A percentile compares a stretch with the other conserved stretches of the same genome.
phyloP scores from a whole-genome alignment of 768 basidiomycete species.

The Suillus tomentosus region DNA sequence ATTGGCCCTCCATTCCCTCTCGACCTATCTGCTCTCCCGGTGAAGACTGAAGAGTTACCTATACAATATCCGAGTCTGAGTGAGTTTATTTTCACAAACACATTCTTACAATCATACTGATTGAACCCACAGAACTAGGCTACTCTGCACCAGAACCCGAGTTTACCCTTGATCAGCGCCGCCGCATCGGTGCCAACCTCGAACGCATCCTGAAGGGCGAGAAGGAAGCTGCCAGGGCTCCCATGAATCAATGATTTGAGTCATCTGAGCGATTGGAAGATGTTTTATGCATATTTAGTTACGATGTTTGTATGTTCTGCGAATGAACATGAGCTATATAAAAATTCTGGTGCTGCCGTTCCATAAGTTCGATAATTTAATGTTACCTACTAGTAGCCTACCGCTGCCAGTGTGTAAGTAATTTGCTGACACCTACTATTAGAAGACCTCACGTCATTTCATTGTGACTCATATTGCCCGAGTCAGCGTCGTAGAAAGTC shows the following conservation, averaged over 20 bases:
- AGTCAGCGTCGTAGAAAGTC: not conserved
- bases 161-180: slow-evolving; percentile 61
- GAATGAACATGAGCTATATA: too few species aligned
- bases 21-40: slow-evolving; percentile 57
- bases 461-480: not conserved
- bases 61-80: slow-evolving; percentile 69
- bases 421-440: not conserved
- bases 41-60: slow-evolving; percentile 56
- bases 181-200: slow-evolving; percentile 59
- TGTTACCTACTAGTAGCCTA: not conserved
- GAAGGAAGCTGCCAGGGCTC: slow-evolving; percentile 70
- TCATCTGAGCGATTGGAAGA: not conserved
- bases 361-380: not conserved
- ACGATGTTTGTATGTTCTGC: not conserved
- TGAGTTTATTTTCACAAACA: slow-evolving; percentile 37
- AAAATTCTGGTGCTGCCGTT: not conserved
- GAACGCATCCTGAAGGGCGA: slow-evolving; percentile 61
- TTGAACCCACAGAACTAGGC: slow-evolving; percentile 53
- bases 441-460: not conserved
- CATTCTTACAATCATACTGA: not conserved
- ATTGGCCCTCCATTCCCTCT: slow-evolving; percentile 71
- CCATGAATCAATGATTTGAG: slow-evolving; percentile 29
- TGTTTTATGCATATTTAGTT: not conserved
- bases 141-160: slow-evolving; percentile 57
- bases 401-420: not conserved